These are phyloP conservation scores for Thelonectria rubi DNA, from an alignment of 2,329 filamentous ascomycete genomes.

Conservation along the genomic window DNA sequence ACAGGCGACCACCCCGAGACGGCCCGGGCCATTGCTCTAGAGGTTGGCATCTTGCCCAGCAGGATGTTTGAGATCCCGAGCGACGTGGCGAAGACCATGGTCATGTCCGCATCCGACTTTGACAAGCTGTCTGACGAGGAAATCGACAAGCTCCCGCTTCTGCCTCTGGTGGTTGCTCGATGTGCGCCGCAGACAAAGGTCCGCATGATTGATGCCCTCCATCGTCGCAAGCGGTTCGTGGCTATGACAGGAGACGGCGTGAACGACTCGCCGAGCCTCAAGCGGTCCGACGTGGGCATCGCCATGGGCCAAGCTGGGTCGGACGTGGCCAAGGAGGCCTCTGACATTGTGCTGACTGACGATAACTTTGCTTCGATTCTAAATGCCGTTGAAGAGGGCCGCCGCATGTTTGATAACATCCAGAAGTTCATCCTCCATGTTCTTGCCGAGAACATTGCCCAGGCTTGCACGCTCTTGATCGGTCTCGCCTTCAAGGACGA, in stretches of 20 bases:
- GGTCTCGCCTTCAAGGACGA: conserved; percentile 76
- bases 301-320: conserved; percentile 75
- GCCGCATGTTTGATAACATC: conserved; percentile 77
- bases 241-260: conserved; percentile 80
- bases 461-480: conserved; percentile 73
- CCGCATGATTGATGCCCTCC: conserved; percentile 78
- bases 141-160: conserved; percentile 68
- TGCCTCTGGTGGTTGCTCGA: conserved; percentile 74
- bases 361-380: conserved; percentile 79
- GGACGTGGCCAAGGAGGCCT: conserved; percentile 75
- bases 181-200: conserved; percentile 78
- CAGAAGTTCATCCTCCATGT: conserved; percentile 77
- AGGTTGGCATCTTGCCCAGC: conserved; percentile 69
- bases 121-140: conserved; percentile 71
- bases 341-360: conserved; percentile 74
- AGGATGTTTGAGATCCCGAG: conserved; percentile 60
- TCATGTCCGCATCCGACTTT: conserved; percentile 74
- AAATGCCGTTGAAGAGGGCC: conserved; percentile 75
- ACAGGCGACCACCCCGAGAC: conserved; percentile 75
- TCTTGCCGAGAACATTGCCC: conserved; percentile 73
- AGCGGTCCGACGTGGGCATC: conserved; percentile 75
- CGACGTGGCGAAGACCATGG: conserved; percentile 67
- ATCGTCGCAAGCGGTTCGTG: conserved; percentile 70
- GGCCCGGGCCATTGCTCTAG: conserved; percentile 69
- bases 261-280: conserved; percentile 74